Base-by-base conservation (phyloP, 805 yeast genomes). In the Metschnikowia borealis region DNA sequence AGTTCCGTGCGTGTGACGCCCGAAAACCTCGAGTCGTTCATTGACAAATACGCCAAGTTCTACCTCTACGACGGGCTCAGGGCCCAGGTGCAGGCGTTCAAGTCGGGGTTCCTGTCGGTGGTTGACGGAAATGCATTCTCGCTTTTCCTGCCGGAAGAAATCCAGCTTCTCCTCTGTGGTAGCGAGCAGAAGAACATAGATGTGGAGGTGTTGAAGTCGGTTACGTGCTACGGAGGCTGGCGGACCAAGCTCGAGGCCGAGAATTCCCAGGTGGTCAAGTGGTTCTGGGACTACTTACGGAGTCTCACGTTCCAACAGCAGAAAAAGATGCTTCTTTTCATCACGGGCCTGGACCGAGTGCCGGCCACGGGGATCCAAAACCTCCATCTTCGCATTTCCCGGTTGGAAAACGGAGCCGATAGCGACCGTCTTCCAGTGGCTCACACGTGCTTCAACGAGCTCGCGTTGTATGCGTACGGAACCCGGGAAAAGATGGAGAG, bases 361-460 rank as follows among this genome's bases (percentile, higher is more conserved):
- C 98, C 99, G 0, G 96, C 97, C 0, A 88, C 96, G 0, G 99
- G 99, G 0, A 75, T 89, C 29, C 84, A 87, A 31, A 84, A 86
- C 46, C 69, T 92, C 70, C 74, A 75, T 40, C 84, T 94, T 60
- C 84, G 84, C 53, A 79, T 92, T n/a, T 79, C 85, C 14, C 78
- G 79, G 48, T 59, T 71, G 11, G 54, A 56, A 15, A 54, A 54
- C 23, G 70, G 67, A 6, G 58, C 54, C 1, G 74, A 71, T 32
- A 64, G 70, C 35, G 73, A 78, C 1, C 71, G 85, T 44, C 68
- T 91, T 15, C 98, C 98, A 0, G 71, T 85, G 14, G 89, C 97
- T 0, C 98, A 92, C 63, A 94, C 98, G 0, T 92, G 99, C 60
- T 92, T 94, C 71, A 94, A 92, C 63, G 96, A 92, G 70, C 64